Base-by-base conservation (phyloP, 257 asterid species). In the Solanum etuberosum region DNA sequence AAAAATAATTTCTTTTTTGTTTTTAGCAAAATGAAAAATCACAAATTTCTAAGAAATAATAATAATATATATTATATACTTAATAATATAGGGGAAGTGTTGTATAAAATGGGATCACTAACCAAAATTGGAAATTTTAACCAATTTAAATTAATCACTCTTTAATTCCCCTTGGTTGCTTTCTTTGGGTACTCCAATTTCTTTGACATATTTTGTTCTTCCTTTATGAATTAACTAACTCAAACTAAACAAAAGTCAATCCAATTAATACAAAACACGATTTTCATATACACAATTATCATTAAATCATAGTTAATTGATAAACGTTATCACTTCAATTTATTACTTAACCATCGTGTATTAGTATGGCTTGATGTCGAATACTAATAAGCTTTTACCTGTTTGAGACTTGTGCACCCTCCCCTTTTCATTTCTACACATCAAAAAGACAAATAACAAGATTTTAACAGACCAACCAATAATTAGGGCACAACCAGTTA, bases 401-500 rank as follows among this genome's bases (percentile, higher is more conserved):
- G 11, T 11, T 23, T 10, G 71, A n/a, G 71, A 63, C 67, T 21
- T 9, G 27, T 59, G 67, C 14, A 23, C 27, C 67, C 25, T 9
- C 67, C 12, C 67, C 67, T 21, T 59, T 59, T 0, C 27, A 21
- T 59, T 59, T 21, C 27, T 59, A 59, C 5, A 59, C 9, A 59
- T 11, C 16, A 63, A n/a, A 63, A 2, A 4, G 32, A 5, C 2
- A 63, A 4, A 59, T 63, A 63, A 63, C n/a, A 63, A 11, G 32
- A 63, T 4, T 9, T 10, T 2, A 61, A 12, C 10, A 11, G 70
- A n/a, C 1, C 7, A 4, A 10, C 5, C 14, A 23, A 0, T 1
- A n/a, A 9, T n/a, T 4, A 21, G 0, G 1, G 68, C 2, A 0
- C 0, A 59, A 2, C 0, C 3, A 59, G 1, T 9, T 9, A 59